Conservation (phyloP, 768 basidiomycete species). For the Mycena vitilis region DNA sequence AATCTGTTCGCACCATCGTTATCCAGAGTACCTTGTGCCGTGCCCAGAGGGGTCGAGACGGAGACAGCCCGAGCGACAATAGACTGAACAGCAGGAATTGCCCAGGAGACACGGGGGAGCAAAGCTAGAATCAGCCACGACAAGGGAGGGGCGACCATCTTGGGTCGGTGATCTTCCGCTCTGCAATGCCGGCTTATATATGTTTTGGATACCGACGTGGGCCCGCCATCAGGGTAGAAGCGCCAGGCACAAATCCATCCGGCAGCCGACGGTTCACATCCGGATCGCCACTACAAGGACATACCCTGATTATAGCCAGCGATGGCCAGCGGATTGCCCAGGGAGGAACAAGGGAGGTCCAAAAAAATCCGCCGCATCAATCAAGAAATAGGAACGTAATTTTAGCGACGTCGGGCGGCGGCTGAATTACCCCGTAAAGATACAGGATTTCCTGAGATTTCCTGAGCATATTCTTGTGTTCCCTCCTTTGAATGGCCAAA, state of each 20-base stretch:
- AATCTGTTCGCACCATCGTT: conserved; percentile 65
- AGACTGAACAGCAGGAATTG: neutral
- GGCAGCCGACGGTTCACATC: conserved; percentile 1
- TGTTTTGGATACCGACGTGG: neutral
- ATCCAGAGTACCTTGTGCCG: conserved; percentile 65
- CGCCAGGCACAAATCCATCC: conserved; percentile 12
- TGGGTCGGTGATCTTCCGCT: neutral
- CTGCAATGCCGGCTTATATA: conserved; percentile 16
- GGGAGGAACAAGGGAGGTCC: conserved; percentile 23
- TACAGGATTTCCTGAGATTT: no score
- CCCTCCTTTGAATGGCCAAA: neutral
- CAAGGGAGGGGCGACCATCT: conserved; percentile 18
- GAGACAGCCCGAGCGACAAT: conserved; percentile 15
- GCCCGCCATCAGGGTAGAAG: conserved; percentile 19
- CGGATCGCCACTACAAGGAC: conserved; percentile 2
- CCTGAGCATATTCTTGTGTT: no score
- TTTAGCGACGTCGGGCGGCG: conserved; percentile 20
- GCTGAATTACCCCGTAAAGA: no score
- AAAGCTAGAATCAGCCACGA: neutral
- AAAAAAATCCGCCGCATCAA: conserved; percentile 16
- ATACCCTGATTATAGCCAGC: neutral
- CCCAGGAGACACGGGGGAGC: conserved; percentile 11
- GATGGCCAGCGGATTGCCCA: conserved; percentile 8
- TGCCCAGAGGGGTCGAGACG: conserved; percentile 62
- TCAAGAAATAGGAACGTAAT: conserved; percentile 29